phyloP scores from a whole-genome alignment of 371 early-diverging fungal genomes.

The Mortierella sp. region DNA sequence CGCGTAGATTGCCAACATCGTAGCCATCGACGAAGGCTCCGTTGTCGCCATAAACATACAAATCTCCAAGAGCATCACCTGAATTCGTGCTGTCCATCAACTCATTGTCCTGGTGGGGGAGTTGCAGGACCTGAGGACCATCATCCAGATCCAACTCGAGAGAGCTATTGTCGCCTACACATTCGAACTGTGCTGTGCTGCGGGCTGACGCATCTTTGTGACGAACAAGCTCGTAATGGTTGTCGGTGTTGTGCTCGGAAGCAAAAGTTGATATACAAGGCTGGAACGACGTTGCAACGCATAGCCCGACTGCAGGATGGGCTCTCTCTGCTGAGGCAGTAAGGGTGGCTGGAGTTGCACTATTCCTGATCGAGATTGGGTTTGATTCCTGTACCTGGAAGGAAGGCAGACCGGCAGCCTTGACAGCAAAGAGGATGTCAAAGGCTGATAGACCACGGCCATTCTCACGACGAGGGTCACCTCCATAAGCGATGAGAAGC shows the following conservation, averaged over 20 bases:
- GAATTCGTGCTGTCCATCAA: not conserved
- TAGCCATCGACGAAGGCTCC: not conserved
- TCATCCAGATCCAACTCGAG: not conserved
- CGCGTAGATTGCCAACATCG: not conserved
- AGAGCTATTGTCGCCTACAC: not conserved
- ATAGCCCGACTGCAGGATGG: not conserved
- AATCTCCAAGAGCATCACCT: not conserved
- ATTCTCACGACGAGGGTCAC: conserved; percentile 18
- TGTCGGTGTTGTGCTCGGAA: not conserved
- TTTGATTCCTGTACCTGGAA: not conserved
- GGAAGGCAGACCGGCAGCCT: too few species aligned
- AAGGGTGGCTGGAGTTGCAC: not conserved
- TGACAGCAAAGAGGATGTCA: conserved; percentile 19
- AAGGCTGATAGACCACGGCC: conserved; percentile 25
- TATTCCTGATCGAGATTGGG: not conserved
- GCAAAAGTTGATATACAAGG: not conserved
- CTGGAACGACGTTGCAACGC: not conserved
- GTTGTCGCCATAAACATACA: not conserved
- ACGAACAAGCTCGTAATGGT: not conserved
- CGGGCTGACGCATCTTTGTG: not conserved
- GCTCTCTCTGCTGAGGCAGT: not conserved
- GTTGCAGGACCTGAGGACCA: conserved; percentile 14
- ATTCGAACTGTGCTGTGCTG: not conserved
- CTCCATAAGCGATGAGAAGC: conserved; percentile 19
- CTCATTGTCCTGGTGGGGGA: not conserved